Percentiles rank a stretch among this genome's conserved stretches.
phyloP scores from a whole-genome alignment of 352 stramenopile genomes.

The Globisporangium irregulare region DNA sequence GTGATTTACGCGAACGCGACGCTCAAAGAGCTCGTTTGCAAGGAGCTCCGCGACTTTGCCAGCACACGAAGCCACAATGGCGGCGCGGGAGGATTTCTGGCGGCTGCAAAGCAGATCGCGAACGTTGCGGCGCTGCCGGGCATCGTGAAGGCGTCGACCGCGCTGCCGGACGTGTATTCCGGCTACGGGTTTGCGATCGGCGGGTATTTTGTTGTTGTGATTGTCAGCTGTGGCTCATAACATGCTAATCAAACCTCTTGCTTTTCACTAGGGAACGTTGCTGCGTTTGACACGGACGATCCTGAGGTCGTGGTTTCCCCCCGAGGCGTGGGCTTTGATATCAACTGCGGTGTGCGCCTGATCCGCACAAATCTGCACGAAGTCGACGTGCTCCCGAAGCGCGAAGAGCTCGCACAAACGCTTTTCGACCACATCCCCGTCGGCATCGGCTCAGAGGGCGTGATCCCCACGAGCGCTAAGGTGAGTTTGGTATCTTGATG shows the following conservation, averaged over 20 bases:
- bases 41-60: neutral
- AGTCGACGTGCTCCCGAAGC: neutral
- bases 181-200: neutral
- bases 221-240: neutral
- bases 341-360: neutral
- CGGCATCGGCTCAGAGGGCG: neutral
- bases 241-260: neutral
- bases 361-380: neutral
- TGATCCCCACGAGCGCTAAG: neutral
- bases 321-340: neutral
- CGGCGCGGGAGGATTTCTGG: neutral
- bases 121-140: neutral
- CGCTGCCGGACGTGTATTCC: neutral
- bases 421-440: neutral
- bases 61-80: neutral
- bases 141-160: neutral
- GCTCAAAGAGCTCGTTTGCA: neutral
- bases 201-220: neutral
- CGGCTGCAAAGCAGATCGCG: neutral
- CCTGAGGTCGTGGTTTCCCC: neutral
- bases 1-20: slow-evolving; percentile 1
- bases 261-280: neutral
- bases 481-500: neutral
- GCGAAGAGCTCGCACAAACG: neutral
- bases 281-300: neutral